phyloP scores from a whole-genome alignment of 2,329 filamentous ascomycete genomes.

The Capronia americana region DNA sequence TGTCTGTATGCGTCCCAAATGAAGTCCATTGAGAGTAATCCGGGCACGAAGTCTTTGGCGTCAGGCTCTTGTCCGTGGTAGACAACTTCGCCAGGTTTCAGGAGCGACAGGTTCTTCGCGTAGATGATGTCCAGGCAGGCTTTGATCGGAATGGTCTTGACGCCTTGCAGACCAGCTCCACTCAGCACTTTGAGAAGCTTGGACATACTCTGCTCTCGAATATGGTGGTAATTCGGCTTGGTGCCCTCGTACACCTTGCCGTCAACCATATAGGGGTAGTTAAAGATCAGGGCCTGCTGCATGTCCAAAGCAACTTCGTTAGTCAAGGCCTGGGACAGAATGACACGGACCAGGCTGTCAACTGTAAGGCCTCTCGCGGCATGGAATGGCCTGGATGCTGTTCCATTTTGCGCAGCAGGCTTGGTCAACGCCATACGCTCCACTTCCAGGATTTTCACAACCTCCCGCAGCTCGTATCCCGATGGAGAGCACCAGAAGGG shows the following conservation, averaged over 20 bases:
- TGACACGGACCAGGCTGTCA: slow-evolving; percentile 36
- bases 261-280: slow-evolving; percentile 35
- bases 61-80: slow-evolving; percentile 28
- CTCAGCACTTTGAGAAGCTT: slow-evolving; percentile 30
- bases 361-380: slow-evolving; percentile 30
- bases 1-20: slow-evolving; percentile 27
- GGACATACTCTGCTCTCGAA: slow-evolving; percentile 25
- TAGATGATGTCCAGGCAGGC: slow-evolving; percentile 30
- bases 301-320: slow-evolving; percentile 36
- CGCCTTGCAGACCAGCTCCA: slow-evolving; percentile 26
- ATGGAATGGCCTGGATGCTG: slow-evolving; percentile 31
- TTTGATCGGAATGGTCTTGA: slow-evolving; percentile 29
- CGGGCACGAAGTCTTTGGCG: slow-evolving; percentile 37
- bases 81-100: slow-evolving; percentile 19
- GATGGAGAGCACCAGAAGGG: slow-evolving; percentile 1
- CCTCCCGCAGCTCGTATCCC: neutral
- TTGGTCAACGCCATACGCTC: slow-evolving; percentile 20
- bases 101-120: slow-evolving; percentile 22
- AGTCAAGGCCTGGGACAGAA: slow-evolving; percentile 36
- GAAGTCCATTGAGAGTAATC: slow-evolving; percentile 39
- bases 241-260: slow-evolving; percentile 32
- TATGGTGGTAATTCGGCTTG: slow-evolving; percentile 39
- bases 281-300: slow-evolving; percentile 32
- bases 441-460: slow-evolving; percentile 18
- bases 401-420: neutral